Percentiles rank a stretch among this genome's conserved stretches.
These are phyloP conservation scores for Fusarium foetens DNA, from an alignment of 2,329 filamentous ascomycete genomes.

Conservation along the genomic window DNA sequence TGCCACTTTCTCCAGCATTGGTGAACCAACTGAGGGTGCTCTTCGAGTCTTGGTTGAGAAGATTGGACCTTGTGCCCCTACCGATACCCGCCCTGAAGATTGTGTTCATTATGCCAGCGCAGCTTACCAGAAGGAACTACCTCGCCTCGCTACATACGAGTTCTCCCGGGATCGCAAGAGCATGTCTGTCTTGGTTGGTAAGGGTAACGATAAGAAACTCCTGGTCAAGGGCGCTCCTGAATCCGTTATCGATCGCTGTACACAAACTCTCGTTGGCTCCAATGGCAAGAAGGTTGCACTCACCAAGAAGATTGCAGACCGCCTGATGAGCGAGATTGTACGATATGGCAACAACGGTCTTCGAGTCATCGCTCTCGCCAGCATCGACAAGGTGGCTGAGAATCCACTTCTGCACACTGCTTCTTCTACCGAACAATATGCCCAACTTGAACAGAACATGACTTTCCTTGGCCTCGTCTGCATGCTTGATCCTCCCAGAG, in stretches of 20 bases:
- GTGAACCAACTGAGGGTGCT: constrained; percentile 95
- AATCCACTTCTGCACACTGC: constrained; percentile 78
- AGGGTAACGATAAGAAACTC: constrained; percentile 77
- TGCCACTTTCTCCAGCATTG: constrained; percentile 81
- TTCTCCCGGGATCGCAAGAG: constrained; percentile 98
- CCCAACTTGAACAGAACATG: constrained; percentile 89
- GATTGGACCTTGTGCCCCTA: constrained; percentile 81
- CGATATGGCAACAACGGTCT: constrained; percentile 93
- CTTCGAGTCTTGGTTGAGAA: constrained; percentile 93
- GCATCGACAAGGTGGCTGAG: constrained; percentile 77
- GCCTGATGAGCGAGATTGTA: constrained; percentile 82
- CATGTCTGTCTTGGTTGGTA: constrained; percentile 93
- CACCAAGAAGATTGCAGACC: constrained; percentile 72
- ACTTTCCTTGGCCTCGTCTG: constrained; percentile 92
- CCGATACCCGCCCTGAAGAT: constrained; percentile 64
- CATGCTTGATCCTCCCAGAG: constrained; percentile 96
- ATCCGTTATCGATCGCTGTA: constrained; percentile 91
- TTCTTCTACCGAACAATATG: constrained; percentile 85
- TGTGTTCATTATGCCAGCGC: constrained; percentile 84
- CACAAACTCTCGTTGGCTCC: constrained; percentile 79
- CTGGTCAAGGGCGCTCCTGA: constrained; percentile 97
- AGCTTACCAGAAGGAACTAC: constrained; percentile 81
- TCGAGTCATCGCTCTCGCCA: constrained; percentile 93
- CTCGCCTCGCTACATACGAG: constrained; percentile 87
- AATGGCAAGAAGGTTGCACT: constrained; percentile 82